A percentile compares a stretch with the other conserved stretches of the same genome.
phyloP scores from a whole-genome alignment of 2,329 filamentous ascomycete species.

The Penicillium crustosum region DNA sequence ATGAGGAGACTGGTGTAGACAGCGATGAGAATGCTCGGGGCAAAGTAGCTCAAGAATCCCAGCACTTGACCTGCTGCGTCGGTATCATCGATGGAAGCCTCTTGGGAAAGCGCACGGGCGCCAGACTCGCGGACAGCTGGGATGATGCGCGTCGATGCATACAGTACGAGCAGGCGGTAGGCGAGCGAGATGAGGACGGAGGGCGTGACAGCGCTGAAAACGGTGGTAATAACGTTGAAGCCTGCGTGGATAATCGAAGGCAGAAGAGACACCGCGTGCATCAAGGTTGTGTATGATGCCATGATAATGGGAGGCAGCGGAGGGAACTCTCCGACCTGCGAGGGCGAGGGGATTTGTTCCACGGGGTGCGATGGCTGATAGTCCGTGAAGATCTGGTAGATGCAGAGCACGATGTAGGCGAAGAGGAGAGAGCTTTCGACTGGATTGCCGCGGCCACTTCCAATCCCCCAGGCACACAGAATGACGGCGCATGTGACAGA shows the following conservation, averaged over 20 bases:
- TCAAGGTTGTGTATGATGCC: conserved; percentile 91
- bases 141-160: conserved; percentile 92
- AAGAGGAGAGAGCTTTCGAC: conserved; percentile 94
- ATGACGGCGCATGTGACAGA: conserved; percentile 92
- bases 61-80: conserved; percentile 79
- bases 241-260: conserved; percentile 79
- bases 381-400: conserved; percentile 99
- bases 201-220: conserved; percentile 91
- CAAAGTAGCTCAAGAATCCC: conserved; percentile 88
- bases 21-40: conserved; percentile 87
- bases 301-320: conserved; percentile 97
- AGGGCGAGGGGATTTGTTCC: conserved; percentile 52
- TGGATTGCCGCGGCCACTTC: conserved; percentile 88
- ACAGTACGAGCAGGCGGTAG: conserved; percentile 92
- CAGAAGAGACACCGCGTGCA: conserved; percentile 79
- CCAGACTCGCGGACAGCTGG: conserved; percentile 87
- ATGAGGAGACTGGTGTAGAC: conserved; percentile 94
- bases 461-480: conserved; percentile 89
- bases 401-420: conserved; percentile 95
- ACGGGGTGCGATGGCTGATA: conserved; percentile 78
- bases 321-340: conserved; percentile 73
- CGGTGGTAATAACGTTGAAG: conserved; percentile 82
- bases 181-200: conserved; percentile 93
- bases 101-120: conserved; percentile 76
- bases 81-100: conserved; percentile 79